phyloP scores from a whole-genome alignment of 2,329 filamentous ascomycete genomes.

The Tolypocladium tundrense region DNA sequence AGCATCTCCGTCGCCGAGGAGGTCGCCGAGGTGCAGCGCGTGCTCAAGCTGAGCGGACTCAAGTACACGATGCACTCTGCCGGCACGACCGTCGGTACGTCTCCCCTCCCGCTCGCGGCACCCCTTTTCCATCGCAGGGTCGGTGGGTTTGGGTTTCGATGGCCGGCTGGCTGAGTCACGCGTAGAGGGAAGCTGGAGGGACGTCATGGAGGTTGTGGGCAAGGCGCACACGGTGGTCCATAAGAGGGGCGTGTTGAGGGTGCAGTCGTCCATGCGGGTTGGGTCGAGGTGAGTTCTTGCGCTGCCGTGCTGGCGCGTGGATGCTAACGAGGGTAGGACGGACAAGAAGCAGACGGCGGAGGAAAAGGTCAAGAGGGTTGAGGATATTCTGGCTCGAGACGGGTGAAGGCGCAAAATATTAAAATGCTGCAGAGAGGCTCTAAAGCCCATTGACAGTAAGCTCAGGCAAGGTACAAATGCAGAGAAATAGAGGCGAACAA shows the following conservation, averaged over 20 bases:
- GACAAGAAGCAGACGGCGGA: slow-evolving; percentile 76
- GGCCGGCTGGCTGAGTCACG: not conserved
- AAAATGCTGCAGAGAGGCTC: not conserved
- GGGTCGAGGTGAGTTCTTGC: slow-evolving; percentile 56
- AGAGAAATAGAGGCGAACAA: too few relatives aligned
- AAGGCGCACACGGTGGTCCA: slow-evolving; percentile 75
- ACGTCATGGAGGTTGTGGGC: slow-evolving; percentile 76
- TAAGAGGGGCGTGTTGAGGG: slow-evolving; percentile 62
- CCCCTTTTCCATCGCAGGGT: not conserved
- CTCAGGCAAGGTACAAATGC: not conserved
- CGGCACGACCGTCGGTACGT: slow-evolving; percentile 80
- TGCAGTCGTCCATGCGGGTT: slow-evolving; percentile 82
- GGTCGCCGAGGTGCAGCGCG: slow-evolving; percentile 77
- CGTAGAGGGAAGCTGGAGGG: slow-evolving; percentile 85
- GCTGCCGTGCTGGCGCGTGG: not conserved
- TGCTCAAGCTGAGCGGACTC: slow-evolving; percentile 72
- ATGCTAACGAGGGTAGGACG: slow-evolving; percentile 43
- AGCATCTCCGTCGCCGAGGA: slow-evolving; percentile 68
- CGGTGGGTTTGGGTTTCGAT: too few relatives aligned
- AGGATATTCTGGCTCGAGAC: slow-evolving; percentile 33
- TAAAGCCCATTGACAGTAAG: not conserved
- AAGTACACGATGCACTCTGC: slow-evolving; percentile 87
- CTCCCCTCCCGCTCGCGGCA: not conserved
- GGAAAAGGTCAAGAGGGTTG: slow-evolving; percentile 63
- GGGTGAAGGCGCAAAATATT: not conserved